These are phyloP conservation scores for Rhamnella rubrinervis DNA, from an alignment of 331 rosid species.

Conservation along the genomic window DNA sequence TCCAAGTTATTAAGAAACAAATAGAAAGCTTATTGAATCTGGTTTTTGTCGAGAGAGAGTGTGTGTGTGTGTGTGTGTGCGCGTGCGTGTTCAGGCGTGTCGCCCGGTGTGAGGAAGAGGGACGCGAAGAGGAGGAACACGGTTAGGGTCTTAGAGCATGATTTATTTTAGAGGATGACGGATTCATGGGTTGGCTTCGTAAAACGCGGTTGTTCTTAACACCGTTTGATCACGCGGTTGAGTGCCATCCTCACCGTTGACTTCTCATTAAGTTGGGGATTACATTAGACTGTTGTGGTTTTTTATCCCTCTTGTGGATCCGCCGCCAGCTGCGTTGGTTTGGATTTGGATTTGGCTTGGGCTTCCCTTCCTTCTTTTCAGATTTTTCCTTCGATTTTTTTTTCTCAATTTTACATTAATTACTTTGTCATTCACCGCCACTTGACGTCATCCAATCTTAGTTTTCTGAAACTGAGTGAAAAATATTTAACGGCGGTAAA, in stretches of 20 bases:
- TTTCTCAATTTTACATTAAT: not conserved
- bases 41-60: constrained; percentile 11
- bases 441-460: constrained; percentile 1
- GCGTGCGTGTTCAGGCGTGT: not conserved
- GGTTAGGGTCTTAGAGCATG: constrained; percentile 48
- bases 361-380: not conserved
- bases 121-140: constrained; percentile 26
- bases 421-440: not conserved
- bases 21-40: constrained; percentile 39
- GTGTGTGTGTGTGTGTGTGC: constrained; percentile 15
- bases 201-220: constrained; percentile 46
- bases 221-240: constrained; percentile 45
- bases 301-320: constrained; percentile 35
- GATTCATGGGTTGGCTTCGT: constrained; percentile 65
- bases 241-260: constrained; percentile 38
- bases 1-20: constrained; percentile 22
- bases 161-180: constrained; percentile 51
- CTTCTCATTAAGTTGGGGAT: constrained; percentile 31
- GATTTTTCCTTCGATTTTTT: not conserved
- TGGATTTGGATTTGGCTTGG: constrained; percentile 3
- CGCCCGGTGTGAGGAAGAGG: not conserved
- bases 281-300: constrained; percentile 24
- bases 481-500: constrained; percentile 7
- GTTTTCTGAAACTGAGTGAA: not conserved
- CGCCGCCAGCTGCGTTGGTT: constrained; percentile 77